Evolutionary conservation across 208 protist genomes (phyloP), one percentile per base, ranked within the genome.

Genomic region (Crithidia brevicula): DNA sequence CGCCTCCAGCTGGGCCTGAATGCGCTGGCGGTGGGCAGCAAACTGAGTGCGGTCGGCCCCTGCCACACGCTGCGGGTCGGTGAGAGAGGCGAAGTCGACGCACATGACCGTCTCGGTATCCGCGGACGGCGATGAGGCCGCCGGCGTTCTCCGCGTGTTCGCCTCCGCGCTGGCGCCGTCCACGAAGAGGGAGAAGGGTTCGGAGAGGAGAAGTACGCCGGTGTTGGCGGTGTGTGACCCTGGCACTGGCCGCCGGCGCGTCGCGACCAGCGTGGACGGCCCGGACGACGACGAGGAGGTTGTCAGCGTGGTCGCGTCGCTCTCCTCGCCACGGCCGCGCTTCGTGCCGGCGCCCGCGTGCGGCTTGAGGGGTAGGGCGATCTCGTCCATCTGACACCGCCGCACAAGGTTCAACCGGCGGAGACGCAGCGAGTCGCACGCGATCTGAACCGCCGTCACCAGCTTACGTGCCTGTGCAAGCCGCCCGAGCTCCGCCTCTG

Each of bases 301-400:
- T 7, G 18, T 31, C 22, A 49, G 42, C 50, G 63, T 31, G 23
- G 36, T 40, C 6, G 23, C 20, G 61, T 46, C 61, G 3, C 56
- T 60, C 34, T 80, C 81, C 40, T 60, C 77, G 3, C 38, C 50
- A 13, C 83, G 77, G 22, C 31, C 27, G 45, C 81, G 86, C 62
- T 93, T 95, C 28, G 59, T 66, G 36, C 85, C 83, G 20, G 59
- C 34, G 28, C 74, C 67, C n/a, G 64, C 46, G n/a, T 40, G 67
- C 25, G 68, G 61, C 63, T 74, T 85, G 38, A 96, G 63, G 16
- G 83, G 87, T 1, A 98, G 53, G 7, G 76, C 72, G 16, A 94
- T 86, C 59, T 94, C 91, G 43, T 97, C 87, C 78, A 98, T 93
- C 52, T 94, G 81, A 65, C 89, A 95, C 3, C 87, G 86, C 13